Conservation (phyloP, 768 basidiomycete species). For the Tylopilus subfusipes region DNA sequence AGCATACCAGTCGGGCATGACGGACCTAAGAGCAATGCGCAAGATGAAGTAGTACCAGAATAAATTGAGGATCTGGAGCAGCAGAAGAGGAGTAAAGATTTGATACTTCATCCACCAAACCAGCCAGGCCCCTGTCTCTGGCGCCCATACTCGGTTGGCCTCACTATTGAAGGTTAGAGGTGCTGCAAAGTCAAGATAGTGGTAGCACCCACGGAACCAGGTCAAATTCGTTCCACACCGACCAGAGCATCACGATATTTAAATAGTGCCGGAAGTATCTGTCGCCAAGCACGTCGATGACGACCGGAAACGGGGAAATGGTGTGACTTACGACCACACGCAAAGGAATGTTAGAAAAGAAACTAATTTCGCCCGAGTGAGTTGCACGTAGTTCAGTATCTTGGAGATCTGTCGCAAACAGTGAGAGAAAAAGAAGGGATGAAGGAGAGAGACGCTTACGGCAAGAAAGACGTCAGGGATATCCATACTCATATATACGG, state of each 20-base stretch:
- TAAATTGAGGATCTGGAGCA: conserved; percentile 80
- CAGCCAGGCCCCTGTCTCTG: conserved; percentile 65
- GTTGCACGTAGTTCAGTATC: conserved; percentile 81
- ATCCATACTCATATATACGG: conserved; percentile 97
- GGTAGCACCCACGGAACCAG: conserved; percentile 60
- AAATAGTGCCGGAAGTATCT: conserved; percentile 95
- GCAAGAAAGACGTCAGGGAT: conserved; percentile 87
- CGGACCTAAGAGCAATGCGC: conserved; percentile 72
- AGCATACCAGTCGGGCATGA: conserved; percentile 1
- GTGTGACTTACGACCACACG: conserved; percentile 72
- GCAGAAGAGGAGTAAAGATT: conserved; percentile 67
- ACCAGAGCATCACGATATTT: conserved; percentile 83
- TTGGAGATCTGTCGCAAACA: conserved; percentile 62
- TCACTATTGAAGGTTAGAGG: conserved; percentile 39
- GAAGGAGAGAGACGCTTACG: conserved; percentile 39
- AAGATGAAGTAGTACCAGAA: conserved; percentile 92
- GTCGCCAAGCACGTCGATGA: not conserved
- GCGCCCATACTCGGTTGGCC: conserved; percentile 53
- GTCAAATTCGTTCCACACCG: conserved; percentile 77
- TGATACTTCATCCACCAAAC: conserved; percentile 78
- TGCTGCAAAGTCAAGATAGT: not conserved
- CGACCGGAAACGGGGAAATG: not conserved
- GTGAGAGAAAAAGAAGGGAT: not conserved
- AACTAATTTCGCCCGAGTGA: conserved; percentile 57
- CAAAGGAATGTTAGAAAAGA: conserved; percentile 63